These are phyloP conservation scores for Colletotrichum siamense DNA, from an alignment of 2,329 filamentous ascomycete genomes.

Conservation along the genomic window DNA sequence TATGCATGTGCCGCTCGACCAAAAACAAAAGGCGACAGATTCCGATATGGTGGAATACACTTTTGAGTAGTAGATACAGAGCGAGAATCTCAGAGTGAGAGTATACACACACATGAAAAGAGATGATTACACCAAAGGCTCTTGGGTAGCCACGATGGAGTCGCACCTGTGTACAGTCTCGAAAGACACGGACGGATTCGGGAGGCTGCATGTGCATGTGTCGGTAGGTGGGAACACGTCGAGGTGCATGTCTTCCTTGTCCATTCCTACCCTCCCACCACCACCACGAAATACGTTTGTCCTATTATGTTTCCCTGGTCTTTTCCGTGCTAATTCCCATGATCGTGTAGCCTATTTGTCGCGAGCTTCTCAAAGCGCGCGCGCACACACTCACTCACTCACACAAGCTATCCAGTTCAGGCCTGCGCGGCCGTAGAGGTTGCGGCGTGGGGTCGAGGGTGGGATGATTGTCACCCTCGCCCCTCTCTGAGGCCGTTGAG, in stretches of 20 bases:
- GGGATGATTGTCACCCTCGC: not conserved
- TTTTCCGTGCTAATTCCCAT: not conserved
- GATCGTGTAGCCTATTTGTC: not conserved
- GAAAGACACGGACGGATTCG: not conserved
- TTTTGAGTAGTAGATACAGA: not conserved
- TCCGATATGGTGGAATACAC: not conserved
- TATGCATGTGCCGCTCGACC: not conserved
- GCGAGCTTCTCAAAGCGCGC: not conserved
- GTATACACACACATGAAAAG: not conserved
- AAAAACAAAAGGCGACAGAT: not conserved
- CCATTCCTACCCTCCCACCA: not conserved
- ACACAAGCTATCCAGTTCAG: not conserved
- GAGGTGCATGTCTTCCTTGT: not conserved
- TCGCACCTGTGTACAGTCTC: not conserved
- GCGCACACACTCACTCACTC: not conserved
- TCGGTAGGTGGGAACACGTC: constrained; percentile 1
- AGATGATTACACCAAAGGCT: not conserved
- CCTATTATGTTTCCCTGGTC: not conserved
- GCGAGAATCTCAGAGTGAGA: not conserved
- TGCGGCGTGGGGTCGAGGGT: not conserved
- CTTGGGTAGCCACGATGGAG: not conserved
- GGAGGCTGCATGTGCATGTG: constrained; percentile 1
- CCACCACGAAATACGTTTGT: not conserved
- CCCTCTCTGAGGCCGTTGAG: not conserved
- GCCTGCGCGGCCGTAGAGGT: not conserved